phyloP scores from a whole-genome alignment of 78 protist genomes.

The Dictyostelium discoideum region DNA sequence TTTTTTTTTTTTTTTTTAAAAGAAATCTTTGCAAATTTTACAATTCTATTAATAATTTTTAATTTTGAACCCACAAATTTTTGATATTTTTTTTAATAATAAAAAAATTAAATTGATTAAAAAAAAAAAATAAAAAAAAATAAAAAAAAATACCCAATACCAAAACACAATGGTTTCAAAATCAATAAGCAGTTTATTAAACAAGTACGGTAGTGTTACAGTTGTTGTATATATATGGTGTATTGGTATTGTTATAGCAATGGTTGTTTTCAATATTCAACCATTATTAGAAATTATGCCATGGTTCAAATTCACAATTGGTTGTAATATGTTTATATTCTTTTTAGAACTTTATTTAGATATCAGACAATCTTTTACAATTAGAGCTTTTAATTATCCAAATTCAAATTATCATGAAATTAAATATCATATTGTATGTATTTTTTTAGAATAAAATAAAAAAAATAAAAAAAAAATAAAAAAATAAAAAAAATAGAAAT shows the following conservation, averaged over 20 bases:
- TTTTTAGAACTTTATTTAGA: conserved; percentile 66
- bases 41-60: neutral
- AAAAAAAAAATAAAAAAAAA: no score
- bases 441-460: no score
- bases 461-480: no score
- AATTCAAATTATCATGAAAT: conserved; percentile 32
- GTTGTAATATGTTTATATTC: conserved; percentile 62
- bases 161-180: neutral
- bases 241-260: conserved; percentile 29
- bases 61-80: neutral
- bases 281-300: conserved; percentile 48
- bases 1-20: no score
- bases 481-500: neutral
- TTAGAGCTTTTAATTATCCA: conserved; percentile 37
- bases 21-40: neutral
- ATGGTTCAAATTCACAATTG: conserved; percentile 59
- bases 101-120: neutral
- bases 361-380: conserved; percentile 64
- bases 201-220: neutral
- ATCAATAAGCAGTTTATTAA: neutral
- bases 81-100: neutral
- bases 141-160: neutral
- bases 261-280: conserved; percentile 56
- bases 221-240: conserved; percentile 37
- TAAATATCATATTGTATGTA: conserved; percentile 60